Percentiles rank a stretch among this genome's conserved stretches.
Evolutionary conservation across 768 basidiomycete genomes (phyloP).

Genomic region (Guyanaporus albipodus): DNA sequence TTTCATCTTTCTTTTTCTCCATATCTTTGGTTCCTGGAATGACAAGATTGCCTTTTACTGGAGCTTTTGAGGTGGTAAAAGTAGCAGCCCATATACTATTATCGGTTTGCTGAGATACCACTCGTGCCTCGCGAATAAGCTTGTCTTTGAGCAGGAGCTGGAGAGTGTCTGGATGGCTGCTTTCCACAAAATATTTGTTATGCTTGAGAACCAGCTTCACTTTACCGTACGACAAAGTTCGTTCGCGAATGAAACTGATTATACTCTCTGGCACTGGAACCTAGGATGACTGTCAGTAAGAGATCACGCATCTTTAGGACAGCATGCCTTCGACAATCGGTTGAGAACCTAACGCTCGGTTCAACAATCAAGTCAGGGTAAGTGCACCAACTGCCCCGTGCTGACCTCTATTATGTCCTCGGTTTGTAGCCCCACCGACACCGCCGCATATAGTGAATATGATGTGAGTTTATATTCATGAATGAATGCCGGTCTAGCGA

Average conservation of each 20-base stretch:
- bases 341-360: slow-evolving; percentile 59
- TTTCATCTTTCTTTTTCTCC: slow-evolving; percentile 66
- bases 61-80: slow-evolving; percentile 79
- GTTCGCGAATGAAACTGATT: slow-evolving; percentile 81
- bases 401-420: slow-evolving; percentile 97
- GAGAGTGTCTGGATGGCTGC: slow-evolving; percentile 89
- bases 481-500: slow-evolving; percentile 84
- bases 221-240: slow-evolving; percentile 96
- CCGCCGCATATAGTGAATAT: slow-evolving; percentile 97
- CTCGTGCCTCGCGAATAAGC: slow-evolving; percentile 79
- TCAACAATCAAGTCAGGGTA: slow-evolving; percentile 32
- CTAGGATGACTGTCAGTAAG: slow-evolving; percentile 35
- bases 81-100: slow-evolving; percentile 73
- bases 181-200: slow-evolving; percentile 97
- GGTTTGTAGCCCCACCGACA: slow-evolving; percentile 96
- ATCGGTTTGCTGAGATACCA: slow-evolving; percentile 63
- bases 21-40: slow-evolving; percentile 84
- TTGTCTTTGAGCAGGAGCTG: slow-evolving; percentile 84
- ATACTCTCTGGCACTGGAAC: slow-evolving; percentile 91
- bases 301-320: slow-evolving; percentile 1
- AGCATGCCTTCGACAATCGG: slow-evolving; percentile 63
- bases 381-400: slow-evolving; percentile 21
- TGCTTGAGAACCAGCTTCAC: slow-evolving; percentile 97
- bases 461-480: slow-evolving; percentile 99
- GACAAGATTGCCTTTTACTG: slow-evolving; percentile 73